Base-by-base conservation (phyloP, 768 basidiomycete genomes). In the Suillus alpinus region DNA sequence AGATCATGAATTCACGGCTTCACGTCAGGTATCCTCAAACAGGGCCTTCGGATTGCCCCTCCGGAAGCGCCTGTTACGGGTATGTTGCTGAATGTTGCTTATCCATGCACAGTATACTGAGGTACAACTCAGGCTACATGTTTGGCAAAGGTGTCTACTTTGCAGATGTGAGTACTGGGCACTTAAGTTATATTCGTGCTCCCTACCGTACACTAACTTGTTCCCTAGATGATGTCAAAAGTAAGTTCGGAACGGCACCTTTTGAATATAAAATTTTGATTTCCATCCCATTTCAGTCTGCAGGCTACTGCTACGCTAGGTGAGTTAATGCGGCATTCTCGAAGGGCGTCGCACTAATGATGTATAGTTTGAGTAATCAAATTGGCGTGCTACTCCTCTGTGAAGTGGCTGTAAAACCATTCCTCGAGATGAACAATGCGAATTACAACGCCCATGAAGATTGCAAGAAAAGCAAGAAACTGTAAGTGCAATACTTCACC, bases 61-160 rank as follows among this genome's bases (percentile, higher is more conserved):
- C 86, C 86, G 9, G 86, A 87, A 77, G 83, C 82, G 7, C 82
- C 81, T 58, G 80, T 81, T 29, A 80, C 78, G 63, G 83, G 81
- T 67, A 52, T 36, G 67, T 39, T 10, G 8, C 12, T 10, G n/a
- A 26, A 34, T 1, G 32, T 16, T 39, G 39, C 2, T 14, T 26
- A n/a, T 31, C 43, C 23, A n/a, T 31, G 2, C 34, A 20, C 56
- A 39, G 16, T 16, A 18, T 44, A 26, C 52, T 65, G 49, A 65
- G 34, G 10, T 36, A 43, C 20, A 9, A 49, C 23, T 23, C 49
- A 70, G 76, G 77, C 2, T 85, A 84, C 67, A 87, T 86, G 86
- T 86, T 86, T 67, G 86, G 86, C 57, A 86, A 86, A 70, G 86
- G 84, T 47, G 82, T 85, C 39, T 86, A 87, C 69, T 85, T 87